phyloP scores from a whole-genome alignment of 2,329 filamentous ascomycete genomes.

The Fusarium austroafricanum region DNA sequence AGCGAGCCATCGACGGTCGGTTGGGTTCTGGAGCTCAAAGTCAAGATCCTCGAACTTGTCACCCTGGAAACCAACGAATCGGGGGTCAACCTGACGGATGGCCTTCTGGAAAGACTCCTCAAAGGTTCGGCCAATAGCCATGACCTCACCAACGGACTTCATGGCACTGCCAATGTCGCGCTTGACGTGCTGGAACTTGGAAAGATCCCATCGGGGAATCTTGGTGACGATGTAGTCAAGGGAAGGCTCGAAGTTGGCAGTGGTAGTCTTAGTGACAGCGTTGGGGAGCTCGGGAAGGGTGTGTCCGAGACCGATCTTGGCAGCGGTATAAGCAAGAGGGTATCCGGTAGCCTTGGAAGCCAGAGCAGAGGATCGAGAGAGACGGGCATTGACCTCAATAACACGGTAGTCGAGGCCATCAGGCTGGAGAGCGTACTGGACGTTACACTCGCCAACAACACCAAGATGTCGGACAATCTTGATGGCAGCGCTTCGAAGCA shows the following conservation, averaged over 20 bases:
- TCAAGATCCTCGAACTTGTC: slow-evolving; percentile 95
- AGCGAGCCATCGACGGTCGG: slow-evolving; percentile 95
- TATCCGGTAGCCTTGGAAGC: slow-evolving; percentile 99
- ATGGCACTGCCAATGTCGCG: slow-evolving; percentile 97
- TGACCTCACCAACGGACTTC: slow-evolving; percentile 99
- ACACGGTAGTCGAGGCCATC: slow-evolving; percentile 98
- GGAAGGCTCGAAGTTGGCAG: slow-evolving; percentile 97
- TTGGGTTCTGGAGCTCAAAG: slow-evolving; percentile 89
- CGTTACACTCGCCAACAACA: slow-evolving; percentile 98
- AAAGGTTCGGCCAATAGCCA: slow-evolving; percentile 98
- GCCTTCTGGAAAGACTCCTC: slow-evolving; percentile 99
- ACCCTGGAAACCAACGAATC: slow-evolving; percentile 92
- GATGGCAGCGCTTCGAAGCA: slow-evolving; percentile 96
- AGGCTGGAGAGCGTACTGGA: slow-evolving; percentile 96
- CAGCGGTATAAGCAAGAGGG: slow-evolving; percentile 95
- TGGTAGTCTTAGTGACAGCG: slow-evolving; percentile 97
- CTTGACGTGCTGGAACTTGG: slow-evolving; percentile 99
- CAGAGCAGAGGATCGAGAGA: slow-evolving; percentile 95
- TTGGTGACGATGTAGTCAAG: slow-evolving; percentile 99
- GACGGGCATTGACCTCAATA: slow-evolving; percentile 98
- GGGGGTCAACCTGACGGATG: slow-evolving; percentile 94
- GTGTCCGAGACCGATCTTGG: slow-evolving; percentile 97
- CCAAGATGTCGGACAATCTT: slow-evolving; percentile 98
- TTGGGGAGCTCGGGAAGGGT: slow-evolving; percentile 96
- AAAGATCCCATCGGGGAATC: slow-evolving; percentile 97